Conservation (phyloP, 2,329 filamentous ascomycete species). For the Magnaporthiopsis rhizophila region DNA sequence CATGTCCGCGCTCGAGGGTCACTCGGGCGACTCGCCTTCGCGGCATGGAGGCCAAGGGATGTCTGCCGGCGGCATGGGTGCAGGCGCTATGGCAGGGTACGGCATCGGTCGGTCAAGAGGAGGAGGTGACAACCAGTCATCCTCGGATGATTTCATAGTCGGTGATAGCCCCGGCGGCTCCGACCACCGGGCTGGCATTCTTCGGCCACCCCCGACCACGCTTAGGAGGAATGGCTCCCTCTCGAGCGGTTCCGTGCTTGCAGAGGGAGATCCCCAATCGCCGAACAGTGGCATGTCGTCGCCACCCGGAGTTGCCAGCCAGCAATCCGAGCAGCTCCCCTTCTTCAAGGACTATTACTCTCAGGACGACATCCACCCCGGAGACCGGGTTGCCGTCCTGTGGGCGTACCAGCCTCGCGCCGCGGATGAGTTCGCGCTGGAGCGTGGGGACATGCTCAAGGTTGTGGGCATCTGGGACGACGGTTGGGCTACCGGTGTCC, state of each 20-base stretch:
- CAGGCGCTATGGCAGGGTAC: slow-evolving; percentile 40
- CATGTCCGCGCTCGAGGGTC: slow-evolving; percentile 87
- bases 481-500: slow-evolving; percentile 91
- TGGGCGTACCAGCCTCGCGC: slow-evolving; percentile 97
- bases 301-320: slow-evolving; percentile 72
- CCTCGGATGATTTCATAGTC: slow-evolving; percentile 61
- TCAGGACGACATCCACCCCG: slow-evolving; percentile 87
- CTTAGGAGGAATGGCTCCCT: slow-evolving; percentile 77
- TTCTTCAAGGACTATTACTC: slow-evolving; percentile 99
- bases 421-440: slow-evolving; percentile 84
- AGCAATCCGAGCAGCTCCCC: slow-evolving; percentile 88
- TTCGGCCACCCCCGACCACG: slow-evolving; percentile 50
- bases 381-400: slow-evolving; percentile 80
- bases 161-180: slow-evolving; percentile 63
- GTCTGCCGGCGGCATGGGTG: slow-evolving; percentile 35
- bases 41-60: slow-evolving; percentile 33
- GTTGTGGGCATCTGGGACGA: slow-evolving; percentile 99
- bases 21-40: slow-evolving; percentile 53
- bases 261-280: slow-evolving; percentile 62
- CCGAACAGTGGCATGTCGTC: slow-evolving; percentile 76
- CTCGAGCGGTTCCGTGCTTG: slow-evolving; percentile 73
- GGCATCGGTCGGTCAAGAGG: slow-evolving; percentile 33
- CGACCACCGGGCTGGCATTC: slow-evolving; percentile 45
- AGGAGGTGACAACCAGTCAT: slow-evolving; percentile 49
- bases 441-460: slow-evolving; percentile 96